Evolutionary conservation across 306 rosid species (phyloP).

Genomic region (Castanea sativa): DNA sequence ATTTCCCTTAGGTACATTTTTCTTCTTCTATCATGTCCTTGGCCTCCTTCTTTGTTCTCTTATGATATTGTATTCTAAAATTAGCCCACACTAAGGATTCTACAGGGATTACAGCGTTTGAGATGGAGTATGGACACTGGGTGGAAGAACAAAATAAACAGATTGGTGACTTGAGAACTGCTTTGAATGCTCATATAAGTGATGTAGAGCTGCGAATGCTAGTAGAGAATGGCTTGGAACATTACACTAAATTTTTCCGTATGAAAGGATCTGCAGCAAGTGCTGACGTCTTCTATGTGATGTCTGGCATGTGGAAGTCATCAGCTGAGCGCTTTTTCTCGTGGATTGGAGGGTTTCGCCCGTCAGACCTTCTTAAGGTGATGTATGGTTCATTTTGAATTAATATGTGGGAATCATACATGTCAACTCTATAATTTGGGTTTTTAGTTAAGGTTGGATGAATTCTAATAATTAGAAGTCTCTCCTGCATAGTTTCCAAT

Average conservation of each 20-base stretch:
- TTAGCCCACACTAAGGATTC: slow-evolving; percentile 12
- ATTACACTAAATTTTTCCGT: slow-evolving; percentile 65
- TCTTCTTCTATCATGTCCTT: slow-evolving; percentile 4
- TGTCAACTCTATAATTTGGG: neutral
- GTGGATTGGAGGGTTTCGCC: slow-evolving; percentile 98
- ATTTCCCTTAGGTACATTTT: slow-evolving; percentile 5
- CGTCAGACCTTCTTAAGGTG: slow-evolving; percentile 91
- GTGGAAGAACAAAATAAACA: slow-evolving; percentile 74
- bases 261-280: slow-evolving; percentile 85
- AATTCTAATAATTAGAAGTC: neutral
- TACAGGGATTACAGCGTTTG: slow-evolving; percentile 64
- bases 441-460: neutral
- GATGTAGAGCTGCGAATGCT: slow-evolving; percentile 64
- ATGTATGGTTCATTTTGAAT: slow-evolving; percentile 8
- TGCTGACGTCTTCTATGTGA: slow-evolving; percentile 82
- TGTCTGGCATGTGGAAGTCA: slow-evolving; percentile 88
- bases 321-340: slow-evolving; percentile 76
- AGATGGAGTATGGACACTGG: slow-evolving; percentile 83
- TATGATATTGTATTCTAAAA: slow-evolving; percentile 27
- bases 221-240: slow-evolving; percentile 64
- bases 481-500: neutral
- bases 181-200: slow-evolving; percentile 50
- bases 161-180: slow-evolving; percentile 57
- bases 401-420: neutral
- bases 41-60: neutral